Evolutionary conservation across 1,139 yeast species (phyloP).

Genomic region (Lodderomyces orthopsilosis): DNA sequence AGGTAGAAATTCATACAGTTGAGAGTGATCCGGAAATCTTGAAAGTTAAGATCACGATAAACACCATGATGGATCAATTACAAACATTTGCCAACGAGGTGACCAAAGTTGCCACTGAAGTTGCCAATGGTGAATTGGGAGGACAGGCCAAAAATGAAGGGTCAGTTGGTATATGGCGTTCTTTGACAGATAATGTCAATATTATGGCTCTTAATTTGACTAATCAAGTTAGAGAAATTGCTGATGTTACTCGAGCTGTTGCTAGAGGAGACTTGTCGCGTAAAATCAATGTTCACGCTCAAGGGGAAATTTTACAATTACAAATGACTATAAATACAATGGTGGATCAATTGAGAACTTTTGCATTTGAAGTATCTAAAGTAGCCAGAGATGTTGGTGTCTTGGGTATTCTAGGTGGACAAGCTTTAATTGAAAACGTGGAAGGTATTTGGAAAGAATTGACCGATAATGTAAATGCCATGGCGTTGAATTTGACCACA

Average conservation of each 20-base stretch:
- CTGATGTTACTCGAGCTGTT: slow-evolving; percentile 83
- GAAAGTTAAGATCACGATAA: slow-evolving; percentile 76
- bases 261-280: slow-evolving; percentile 77
- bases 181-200: slow-evolving; percentile 78
- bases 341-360: slow-evolving; percentile 86
- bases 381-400: slow-evolving; percentile 91
- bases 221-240: slow-evolving; percentile 80
- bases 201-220: slow-evolving; percentile 86
- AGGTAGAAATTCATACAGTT: slow-evolving; percentile 67
- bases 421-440: slow-evolving; percentile 78
- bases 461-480: slow-evolving; percentile 86
- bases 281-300: slow-evolving; percentile 79
- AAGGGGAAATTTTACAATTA: slow-evolving; percentile 74
- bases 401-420: slow-evolving; percentile 84
- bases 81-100: slow-evolving; percentile 82
- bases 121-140: slow-evolving; percentile 84
- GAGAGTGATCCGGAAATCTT: slow-evolving; percentile 75
- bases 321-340: slow-evolving; percentile 79
- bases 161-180: slow-evolving; percentile 84
- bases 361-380: slow-evolving; percentile 84
- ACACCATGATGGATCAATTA: slow-evolving; percentile 85
- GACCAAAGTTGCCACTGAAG: slow-evolving; percentile 83
- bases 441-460: slow-evolving; percentile 90
- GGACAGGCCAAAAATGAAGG: slow-evolving; percentile 86
- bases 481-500: slow-evolving; percentile 83